Evolutionary conservation across 2,329 filamentous ascomycete species (phyloP).

Genomic region (Fusarium sp.): DNA sequence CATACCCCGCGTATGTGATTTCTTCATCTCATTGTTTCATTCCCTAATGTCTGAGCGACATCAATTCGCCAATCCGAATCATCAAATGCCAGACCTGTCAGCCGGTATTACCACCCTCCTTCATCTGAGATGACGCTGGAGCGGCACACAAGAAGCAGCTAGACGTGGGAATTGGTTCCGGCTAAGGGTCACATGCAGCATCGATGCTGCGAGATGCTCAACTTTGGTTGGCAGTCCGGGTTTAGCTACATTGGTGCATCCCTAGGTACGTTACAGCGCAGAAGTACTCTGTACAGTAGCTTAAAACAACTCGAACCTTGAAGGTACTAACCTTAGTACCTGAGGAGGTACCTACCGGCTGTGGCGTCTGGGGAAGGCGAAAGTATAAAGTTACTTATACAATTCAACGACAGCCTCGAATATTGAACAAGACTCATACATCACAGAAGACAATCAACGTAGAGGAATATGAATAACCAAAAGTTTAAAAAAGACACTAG

Average conservation of each 20-base stretch:
- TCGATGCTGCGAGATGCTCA: constrained; percentile 3
- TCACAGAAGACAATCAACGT: background rate
- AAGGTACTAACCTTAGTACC: background rate
- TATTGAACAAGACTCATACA: background rate
- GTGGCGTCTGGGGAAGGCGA: constrained; percentile 25
- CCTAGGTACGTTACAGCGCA: background rate
- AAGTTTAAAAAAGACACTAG: constrained; percentile 33
- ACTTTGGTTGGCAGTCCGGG: constrained; percentile 15
- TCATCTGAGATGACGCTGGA: constrained; percentile 25
- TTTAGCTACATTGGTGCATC: background rate
- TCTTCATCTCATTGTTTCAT: background rate
- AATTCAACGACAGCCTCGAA: background rate
- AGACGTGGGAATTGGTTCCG: constrained; percentile 12
- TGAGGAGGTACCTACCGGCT: background rate
- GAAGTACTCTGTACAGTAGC: background rate
- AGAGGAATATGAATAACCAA: constrained; percentile 5
- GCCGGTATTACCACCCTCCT: constrained; percentile 5
- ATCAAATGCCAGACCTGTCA: constrained; percentile 4
- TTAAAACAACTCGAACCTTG: background rate
- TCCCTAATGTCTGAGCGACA: background rate
- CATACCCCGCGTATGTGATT: background rate
- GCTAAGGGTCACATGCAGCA: constrained; percentile 30
- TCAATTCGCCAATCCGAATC: background rate
- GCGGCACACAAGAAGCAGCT: constrained; percentile 9
- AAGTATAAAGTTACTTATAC: background rate